phyloP scores from a whole-genome alignment of 441 rosid species.

The Rhodomyrtus psidioides region DNA sequence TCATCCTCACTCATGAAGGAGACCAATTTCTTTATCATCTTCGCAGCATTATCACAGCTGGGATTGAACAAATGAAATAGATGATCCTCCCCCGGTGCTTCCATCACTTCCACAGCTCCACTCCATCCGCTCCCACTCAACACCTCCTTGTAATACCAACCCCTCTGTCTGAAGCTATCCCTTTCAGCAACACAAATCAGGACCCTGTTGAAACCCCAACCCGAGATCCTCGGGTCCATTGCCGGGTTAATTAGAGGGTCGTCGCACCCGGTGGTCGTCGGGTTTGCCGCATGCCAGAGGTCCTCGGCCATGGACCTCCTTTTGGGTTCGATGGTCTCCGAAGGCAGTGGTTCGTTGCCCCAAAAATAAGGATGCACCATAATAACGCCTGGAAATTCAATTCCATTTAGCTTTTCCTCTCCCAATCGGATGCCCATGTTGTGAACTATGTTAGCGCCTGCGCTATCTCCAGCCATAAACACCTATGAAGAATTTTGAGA shows the following conservation, averaged over 20 bases:
- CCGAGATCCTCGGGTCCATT: neutral
- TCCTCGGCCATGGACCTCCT: neutral
- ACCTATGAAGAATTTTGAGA: neutral
- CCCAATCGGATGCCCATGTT: conserved; percentile 1
- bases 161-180: neutral
- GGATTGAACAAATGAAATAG: conserved; percentile 2
- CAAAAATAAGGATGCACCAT: conserved; percentile 4
- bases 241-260: neutral
- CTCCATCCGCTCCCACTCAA: conserved; percentile 2
- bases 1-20: neutral
- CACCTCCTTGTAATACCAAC: neutral
- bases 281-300: neutral
- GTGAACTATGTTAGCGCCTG: conserved; percentile 2
- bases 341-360: neutral
- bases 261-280: neutral
- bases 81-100: conserved; percentile 4
- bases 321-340: neutral
- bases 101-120: conserved; percentile 4
- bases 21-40: neutral
- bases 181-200: neutral
- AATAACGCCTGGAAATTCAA: neutral
- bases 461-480: conserved; percentile 8
- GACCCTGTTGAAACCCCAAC: neutral
- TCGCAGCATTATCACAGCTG: neutral
- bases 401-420: neutral